Conservation (phyloP, 139 green algal species). For the Deuterostichococcus epilithicus region DNA sequence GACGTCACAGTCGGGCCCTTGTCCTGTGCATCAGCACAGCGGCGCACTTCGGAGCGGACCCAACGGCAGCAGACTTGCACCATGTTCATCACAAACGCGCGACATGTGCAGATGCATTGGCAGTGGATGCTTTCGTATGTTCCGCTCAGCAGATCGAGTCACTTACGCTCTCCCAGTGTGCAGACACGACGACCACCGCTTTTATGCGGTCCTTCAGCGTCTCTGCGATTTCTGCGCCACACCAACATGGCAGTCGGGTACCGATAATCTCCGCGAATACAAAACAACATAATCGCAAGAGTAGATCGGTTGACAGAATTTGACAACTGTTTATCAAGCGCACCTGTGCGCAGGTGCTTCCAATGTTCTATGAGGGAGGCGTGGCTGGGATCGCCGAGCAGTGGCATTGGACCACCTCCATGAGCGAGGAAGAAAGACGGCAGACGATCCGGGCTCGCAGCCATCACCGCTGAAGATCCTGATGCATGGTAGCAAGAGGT, state of each 20-base stretch:
- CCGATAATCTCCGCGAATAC: too few species aligned
- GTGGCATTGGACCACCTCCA: background rate
- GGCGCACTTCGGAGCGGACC: too few species aligned
- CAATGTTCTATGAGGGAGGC: background rate
- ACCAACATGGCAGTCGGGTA: too few species aligned
- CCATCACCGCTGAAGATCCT: background rate
- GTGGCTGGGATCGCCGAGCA: background rate
- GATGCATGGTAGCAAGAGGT: too few species aligned
- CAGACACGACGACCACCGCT: conserved; percentile 37
- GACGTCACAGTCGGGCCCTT: conserved; percentile 26
- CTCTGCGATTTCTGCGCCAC: background rate
- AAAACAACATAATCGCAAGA: too few species aligned
- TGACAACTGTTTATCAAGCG: too few species aligned
- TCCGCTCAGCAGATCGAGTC: conserved; percentile 6
- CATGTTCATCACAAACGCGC: too few species aligned
- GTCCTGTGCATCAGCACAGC: too few species aligned
- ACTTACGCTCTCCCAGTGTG: conserved; percentile 33
- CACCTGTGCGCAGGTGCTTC: background rate
- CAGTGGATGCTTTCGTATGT: background rate
- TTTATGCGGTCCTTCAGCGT: conserved; percentile 5
- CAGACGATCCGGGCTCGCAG: too few species aligned
- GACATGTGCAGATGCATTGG: too few species aligned
- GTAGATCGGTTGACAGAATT: too few species aligned
- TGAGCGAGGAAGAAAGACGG: background rate
- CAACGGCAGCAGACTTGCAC: too few species aligned